Conservation (phyloP, 768 basidiomycete species). For the Tricholoma sp. region DNA sequence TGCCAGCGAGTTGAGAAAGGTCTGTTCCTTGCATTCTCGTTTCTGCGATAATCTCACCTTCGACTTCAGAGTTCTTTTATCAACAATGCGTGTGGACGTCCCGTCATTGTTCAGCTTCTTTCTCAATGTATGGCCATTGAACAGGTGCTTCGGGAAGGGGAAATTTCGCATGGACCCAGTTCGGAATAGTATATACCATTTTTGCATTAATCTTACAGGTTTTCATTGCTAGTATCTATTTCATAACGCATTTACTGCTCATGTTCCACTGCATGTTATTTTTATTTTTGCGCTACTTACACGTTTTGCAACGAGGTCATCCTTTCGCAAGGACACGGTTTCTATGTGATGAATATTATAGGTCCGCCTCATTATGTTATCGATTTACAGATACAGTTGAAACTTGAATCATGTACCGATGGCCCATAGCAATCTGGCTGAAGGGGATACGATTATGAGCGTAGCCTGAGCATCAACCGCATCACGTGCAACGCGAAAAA, state of each 20-base stretch:
- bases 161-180: slow-evolving; percentile 13
- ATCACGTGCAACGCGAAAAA: no score
- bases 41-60: slow-evolving; percentile 4
- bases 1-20: slow-evolving; percentile 54
- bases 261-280: slow-evolving; percentile 50
- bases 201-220: slow-evolving; percentile 16
- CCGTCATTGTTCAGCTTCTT: slow-evolving; percentile 62
- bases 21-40: slow-evolving; percentile 26
- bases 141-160: slow-evolving; percentile 31
- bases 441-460: no score
- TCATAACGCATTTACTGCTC: slow-evolving; percentile 1
- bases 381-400: no score
- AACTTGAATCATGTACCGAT: no score
- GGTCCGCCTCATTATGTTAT: no score
- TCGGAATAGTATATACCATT: slow-evolving; percentile 14
- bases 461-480: no score
- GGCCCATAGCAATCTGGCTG: no score
- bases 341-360: no score
- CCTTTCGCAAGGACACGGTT: neutral
- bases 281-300: slow-evolving; percentile 46
- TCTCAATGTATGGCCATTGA: slow-evolving; percentile 66
- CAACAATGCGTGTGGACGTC: slow-evolving; percentile 61
- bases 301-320: slow-evolving; percentile 64
- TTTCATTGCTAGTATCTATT: slow-evolving; percentile 19
- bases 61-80: slow-evolving; percentile 52